Evolutionary conservation across 2,329 filamentous ascomycete genomes (phyloP).

Genomic region (Calonectria pauciramosa): DNA sequence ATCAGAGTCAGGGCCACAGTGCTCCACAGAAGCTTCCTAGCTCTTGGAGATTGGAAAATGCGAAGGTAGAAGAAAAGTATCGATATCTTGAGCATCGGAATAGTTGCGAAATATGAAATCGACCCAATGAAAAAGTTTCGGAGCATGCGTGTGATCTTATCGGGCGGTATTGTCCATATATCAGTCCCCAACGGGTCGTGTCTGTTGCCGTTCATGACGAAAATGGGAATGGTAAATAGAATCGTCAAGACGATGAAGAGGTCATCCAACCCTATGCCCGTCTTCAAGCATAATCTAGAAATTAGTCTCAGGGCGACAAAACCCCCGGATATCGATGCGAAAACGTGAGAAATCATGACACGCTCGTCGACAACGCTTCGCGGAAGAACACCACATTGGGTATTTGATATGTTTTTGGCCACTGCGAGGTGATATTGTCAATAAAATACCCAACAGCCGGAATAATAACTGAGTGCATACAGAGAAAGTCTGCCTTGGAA

Average conservation of each 20-base stretch:
- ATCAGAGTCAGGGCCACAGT: constrained; percentile 56
- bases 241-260: constrained; percentile 51
- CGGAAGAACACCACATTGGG: constrained; percentile 27
- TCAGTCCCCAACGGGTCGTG: constrained; percentile 63
- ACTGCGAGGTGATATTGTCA: constrained; percentile 26
- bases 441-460: background rate
- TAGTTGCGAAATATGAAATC: constrained; percentile 60
- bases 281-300: constrained; percentile 50
- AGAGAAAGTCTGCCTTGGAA: background rate
- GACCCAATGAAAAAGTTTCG: constrained; percentile 59
- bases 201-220: constrained; percentile 48
- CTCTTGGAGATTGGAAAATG: constrained; percentile 60
- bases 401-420: background rate
- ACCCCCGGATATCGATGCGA: constrained; percentile 53
- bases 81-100: constrained; percentile 63
- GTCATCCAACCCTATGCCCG: constrained; percentile 56
- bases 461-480: background rate
- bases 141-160: constrained; percentile 59
- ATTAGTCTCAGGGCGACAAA: constrained; percentile 59
- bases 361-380: constrained; percentile 50
- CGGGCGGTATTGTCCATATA: constrained; percentile 61
- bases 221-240: constrained; percentile 42
- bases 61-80: constrained; percentile 69
- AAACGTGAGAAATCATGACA: constrained; percentile 49
- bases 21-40: constrained; percentile 58